Percentiles rank a stretch among this genome's conserved stretches.
Evolutionary conservation across 805 yeast genomes (phyloP).

Genomic region (Limtongia smithiae): DNA sequence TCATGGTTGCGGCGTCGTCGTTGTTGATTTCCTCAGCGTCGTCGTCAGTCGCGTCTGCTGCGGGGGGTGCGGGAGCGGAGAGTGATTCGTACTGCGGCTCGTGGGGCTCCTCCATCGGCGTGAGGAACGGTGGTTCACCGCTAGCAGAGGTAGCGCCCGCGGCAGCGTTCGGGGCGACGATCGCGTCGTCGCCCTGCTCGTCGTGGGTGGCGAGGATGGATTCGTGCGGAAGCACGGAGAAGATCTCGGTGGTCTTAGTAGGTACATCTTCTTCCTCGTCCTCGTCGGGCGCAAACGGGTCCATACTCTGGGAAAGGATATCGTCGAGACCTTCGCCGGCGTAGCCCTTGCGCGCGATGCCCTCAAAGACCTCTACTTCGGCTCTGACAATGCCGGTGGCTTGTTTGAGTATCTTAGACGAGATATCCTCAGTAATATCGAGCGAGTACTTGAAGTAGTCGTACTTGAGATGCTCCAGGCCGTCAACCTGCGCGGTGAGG

Average conservation of each 20-base stretch:
- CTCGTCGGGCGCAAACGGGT: slow-evolving; percentile 48
- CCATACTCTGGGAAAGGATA: slow-evolving; percentile 59
- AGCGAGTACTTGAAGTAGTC: slow-evolving; percentile 67
- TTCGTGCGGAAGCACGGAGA: slow-evolving; percentile 32
- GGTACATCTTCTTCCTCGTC: too few species aligned
- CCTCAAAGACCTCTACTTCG: slow-evolving; percentile 75
- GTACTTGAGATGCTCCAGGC: slow-evolving; percentile 69
- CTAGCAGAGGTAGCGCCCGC: neutral
- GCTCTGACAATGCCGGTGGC: slow-evolving; percentile 69
- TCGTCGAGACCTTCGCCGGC: slow-evolving; percentile 82
- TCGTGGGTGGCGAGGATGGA: slow-evolving; percentile 31
- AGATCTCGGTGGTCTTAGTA: slow-evolving; percentile 11
- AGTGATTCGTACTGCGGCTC: neutral
- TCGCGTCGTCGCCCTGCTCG: neutral
- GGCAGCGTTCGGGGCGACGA: neutral
- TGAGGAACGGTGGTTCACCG: neutral
- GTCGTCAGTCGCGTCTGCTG: neutral
- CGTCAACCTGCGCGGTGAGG: slow-evolving; percentile 72
- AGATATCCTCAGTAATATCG: slow-evolving; percentile 60
- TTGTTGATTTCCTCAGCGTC: too few species aligned
- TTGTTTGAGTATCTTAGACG: slow-evolving; percentile 49
- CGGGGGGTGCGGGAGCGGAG: neutral
- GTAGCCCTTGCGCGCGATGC: slow-evolving; percentile 81
- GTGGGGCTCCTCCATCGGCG: neutral
- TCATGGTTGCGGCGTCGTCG: too few species aligned